Percentiles rank a stretch among this genome's conserved stretches.
Evolutionary conservation across 2,329 filamentous ascomycete species (phyloP).

Genomic region (Monilinia fructicola): DNA sequence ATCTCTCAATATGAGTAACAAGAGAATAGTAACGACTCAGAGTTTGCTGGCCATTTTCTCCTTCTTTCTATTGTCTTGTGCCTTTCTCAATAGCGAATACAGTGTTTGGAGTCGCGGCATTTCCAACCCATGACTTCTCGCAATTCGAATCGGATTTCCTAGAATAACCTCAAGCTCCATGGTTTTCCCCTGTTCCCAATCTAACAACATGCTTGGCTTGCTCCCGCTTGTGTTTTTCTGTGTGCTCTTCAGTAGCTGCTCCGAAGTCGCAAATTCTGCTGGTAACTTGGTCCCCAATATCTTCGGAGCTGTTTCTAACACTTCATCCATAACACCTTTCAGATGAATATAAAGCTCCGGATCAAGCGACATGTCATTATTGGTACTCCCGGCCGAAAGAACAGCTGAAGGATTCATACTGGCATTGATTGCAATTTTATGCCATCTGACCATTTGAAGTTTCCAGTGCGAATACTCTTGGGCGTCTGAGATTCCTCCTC

Average conservation of each 20-base stretch:
- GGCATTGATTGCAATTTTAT: slow-evolving; percentile 75
- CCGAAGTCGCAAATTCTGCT: slow-evolving; percentile 58
- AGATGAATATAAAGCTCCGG: slow-evolving; percentile 62
- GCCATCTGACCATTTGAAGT: slow-evolving; percentile 70
- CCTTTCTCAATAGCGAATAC: slow-evolving; percentile 55
- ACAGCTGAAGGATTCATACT: slow-evolving; percentile 73
- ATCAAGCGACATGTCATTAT: slow-evolving; percentile 65
- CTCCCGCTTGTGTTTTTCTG: slow-evolving; percentile 62
- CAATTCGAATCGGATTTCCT: slow-evolving; percentile 54
- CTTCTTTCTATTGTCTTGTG: slow-evolving; percentile 45
- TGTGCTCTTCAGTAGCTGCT: slow-evolving; percentile 62
- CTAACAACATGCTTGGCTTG: slow-evolving; percentile 52
- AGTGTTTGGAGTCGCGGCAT: slow-evolving; percentile 55
- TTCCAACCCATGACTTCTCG: slow-evolving; percentile 50
- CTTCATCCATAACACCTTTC: slow-evolving; percentile 67
- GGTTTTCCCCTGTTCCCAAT: slow-evolving; percentile 52
- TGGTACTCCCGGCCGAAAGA: slow-evolving; percentile 62
- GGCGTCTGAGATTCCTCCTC: slow-evolving; percentile 63
- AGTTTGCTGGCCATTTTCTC: slow-evolving; percentile 29
- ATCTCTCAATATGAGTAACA: background rate
- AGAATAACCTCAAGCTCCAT: slow-evolving; percentile 59
- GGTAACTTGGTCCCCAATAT: slow-evolving; percentile 64
- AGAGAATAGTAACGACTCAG: slow-evolving; percentile 21
- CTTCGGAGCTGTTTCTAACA: slow-evolving; percentile 61
- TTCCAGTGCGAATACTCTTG: slow-evolving; percentile 63